A percentile compares a stretch with the other conserved stretches of the same genome.
These are phyloP conservation scores for Lepidium campestre DNA, from an alignment of 441 rosid species.

Conservation along the genomic window DNA sequence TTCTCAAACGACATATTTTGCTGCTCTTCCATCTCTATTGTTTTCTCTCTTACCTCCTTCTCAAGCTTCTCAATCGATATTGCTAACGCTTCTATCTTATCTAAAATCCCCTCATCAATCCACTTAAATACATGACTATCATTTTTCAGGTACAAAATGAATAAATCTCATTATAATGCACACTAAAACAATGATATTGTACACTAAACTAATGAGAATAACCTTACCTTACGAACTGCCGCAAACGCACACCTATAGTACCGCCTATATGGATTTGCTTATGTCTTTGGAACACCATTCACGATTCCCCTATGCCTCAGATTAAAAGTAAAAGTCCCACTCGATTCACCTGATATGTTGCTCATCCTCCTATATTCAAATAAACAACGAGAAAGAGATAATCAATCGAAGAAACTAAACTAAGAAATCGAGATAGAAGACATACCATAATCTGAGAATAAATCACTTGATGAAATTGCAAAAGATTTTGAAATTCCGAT, in stretches of 20 bases:
- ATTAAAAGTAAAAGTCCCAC: background rate
- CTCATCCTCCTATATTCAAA: background rate
- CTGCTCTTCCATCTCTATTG: background rate
- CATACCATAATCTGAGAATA: too few relatives aligned
- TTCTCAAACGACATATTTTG: background rate
- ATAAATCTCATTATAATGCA: background rate
- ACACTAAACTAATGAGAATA: too few relatives aligned
- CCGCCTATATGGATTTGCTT: too few relatives aligned
- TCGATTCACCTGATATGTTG: background rate
- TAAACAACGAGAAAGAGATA: too few relatives aligned
- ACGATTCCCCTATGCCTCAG: background rate
- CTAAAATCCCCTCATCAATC: background rate
- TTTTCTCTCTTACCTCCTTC: background rate
- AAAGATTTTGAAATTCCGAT: too few relatives aligned
- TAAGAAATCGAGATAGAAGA: too few relatives aligned
- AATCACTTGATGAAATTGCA: too few relatives aligned
- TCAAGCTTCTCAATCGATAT: background rate
- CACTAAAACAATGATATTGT: too few relatives aligned
- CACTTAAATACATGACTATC: background rate
- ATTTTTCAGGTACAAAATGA: background rate
- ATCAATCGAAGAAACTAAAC: too few relatives aligned
- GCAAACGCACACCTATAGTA: too few relatives aligned
- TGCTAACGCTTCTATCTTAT: background rate
- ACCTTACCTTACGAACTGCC: too few relatives aligned
- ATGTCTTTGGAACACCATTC: background rate